Evolutionary conservation across 2,329 filamentous ascomycete species (phyloP), one percentile per base, ranked within the genome.

Genomic region (Aspergillus costaricaensis): DNA sequence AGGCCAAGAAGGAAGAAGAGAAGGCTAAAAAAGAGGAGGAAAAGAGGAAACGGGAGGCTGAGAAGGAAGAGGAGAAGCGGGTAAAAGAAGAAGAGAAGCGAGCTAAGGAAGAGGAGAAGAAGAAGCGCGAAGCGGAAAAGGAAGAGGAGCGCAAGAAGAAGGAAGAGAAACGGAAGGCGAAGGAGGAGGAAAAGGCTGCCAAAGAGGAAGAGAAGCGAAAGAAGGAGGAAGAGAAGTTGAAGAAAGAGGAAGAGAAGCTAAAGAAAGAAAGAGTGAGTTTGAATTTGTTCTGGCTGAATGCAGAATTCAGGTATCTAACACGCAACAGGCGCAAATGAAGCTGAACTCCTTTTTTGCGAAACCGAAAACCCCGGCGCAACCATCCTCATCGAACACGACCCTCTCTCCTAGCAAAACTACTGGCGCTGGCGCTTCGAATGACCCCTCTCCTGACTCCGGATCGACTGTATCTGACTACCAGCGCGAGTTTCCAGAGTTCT

Each of bases 401-500:
- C 80, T 61, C 66, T 71, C 63, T 9, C 73, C 68, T 5, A 69
- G 62, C 21, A 72, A 71, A 57, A 9, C 60, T 1, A 49, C 64
- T 0, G 23, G 36, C 10, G 63, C 63, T 43, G 61, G 61, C 12
- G n/a, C 53, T 19, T n/a, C 61, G 14, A 61, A 60, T 9, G 57
- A 64, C 9, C 17, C 59, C 2, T 58, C 66, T 17, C 65, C 68
- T 41, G 68, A 72, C 23, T 30, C 65, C 7, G 63, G 71, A 56
- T 66, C 69, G 5, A 55, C 69, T 4, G 68, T 76, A 23, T 82
- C 84, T 0, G 82, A 86, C 48, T 93, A 91, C 66, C 80, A 90
- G 17, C 87, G 86, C 66, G 80, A 83, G 38, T 98, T 98, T 70
- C 84, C 92, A 32, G 88, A 91, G 0, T 98, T 97, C 74, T 93